These are phyloP conservation scores for Kwoniella shandongensis DNA, from an alignment of 768 basidiomycete species.

Conservation along the genomic window DNA sequence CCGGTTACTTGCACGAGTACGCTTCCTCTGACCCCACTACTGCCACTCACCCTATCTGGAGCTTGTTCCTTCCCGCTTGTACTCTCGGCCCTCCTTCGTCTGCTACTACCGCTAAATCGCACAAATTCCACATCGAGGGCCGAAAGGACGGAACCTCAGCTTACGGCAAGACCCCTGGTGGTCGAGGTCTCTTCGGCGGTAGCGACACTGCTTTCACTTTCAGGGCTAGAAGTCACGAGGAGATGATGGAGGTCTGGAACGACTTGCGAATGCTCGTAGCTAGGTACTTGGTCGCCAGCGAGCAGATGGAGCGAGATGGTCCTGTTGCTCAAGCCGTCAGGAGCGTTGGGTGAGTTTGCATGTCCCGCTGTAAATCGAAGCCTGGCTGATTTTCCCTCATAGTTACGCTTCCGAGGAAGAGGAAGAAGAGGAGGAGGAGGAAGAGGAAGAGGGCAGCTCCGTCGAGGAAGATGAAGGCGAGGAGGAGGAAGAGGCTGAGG, in stretches of 20 bases:
- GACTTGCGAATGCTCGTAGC: constrained; percentile 92
- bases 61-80: constrained; percentile 88
- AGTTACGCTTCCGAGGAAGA: constrained; percentile 66
- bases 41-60: constrained; percentile 66
- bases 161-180: constrained; percentile 52
- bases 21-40: constrained; percentile 67
- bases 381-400: constrained; percentile 11
- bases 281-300: constrained; percentile 87
- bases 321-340: constrained; percentile 91
- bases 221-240: constrained; percentile 81
- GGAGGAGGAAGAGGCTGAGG: constrained; percentile 60
- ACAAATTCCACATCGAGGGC: constrained; percentile 98
- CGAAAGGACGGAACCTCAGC: constrained; percentile 74
- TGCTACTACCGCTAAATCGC: constrained; percentile 63
- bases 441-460: constrained; percentile 56
- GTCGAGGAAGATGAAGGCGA: constrained; percentile 48
- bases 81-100: constrained; percentile 88
- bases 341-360: constrained; percentile 69
- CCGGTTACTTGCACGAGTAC: constrained; percentile 95
- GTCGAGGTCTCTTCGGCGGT: constrained; percentile 54
- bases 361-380: background rate
- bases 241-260: constrained; percentile 99
- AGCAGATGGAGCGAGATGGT: constrained; percentile 86
- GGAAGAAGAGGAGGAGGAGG: constrained; percentile 53
- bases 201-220: constrained; percentile 75